Evolutionary conservation across 768 basidiomycete species (phyloP), one percentile per base, ranked within the genome.

Genomic region (Saitozyma sp.): DNA sequence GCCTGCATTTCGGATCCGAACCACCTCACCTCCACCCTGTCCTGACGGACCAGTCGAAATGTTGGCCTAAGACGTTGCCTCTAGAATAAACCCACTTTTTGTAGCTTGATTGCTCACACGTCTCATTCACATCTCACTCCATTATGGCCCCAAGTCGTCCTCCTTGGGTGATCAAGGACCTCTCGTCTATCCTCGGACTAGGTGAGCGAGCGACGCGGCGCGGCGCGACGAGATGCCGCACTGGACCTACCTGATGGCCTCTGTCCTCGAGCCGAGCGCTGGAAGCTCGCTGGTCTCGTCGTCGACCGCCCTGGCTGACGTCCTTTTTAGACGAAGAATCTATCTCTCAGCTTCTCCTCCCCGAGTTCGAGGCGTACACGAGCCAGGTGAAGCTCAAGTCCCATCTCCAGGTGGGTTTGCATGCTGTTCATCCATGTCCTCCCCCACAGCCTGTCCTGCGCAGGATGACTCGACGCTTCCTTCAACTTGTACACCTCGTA

Each of bases 311-410:
- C n/a, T 16, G 48, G 39, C 29, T 29, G 29, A 29, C 29, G 29
- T 29, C 29, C 29, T 29, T 29, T 50, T 14, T 50, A 78, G 77
- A 74, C 50, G 66, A 73, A 13, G 68, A 71, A 20, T 66, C 74
- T 11, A 70, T 76, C 37, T 66, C 65, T 40, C 63, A 72, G 50
- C 62, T 74, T 50, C 65, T 79, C 43, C 39, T 76, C 16, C 78
- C 78, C 8, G 71, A 77, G 42, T 50, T 79, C n/a, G 69, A 77
- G 39, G 58, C 43, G 8, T 67, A 77, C 42, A 69, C 63, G 0
- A 57, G 62, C 52, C 63, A 70, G 65, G 56, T 66, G 8, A 64
- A 64, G 51, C 58, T 75, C 5, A 63, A 69, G 50, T 39, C 57
- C 13, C 73, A 77, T 65, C 67, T 79, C 11, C 68, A 75, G 54